Evolutionary conservation across 257 asterid species (phyloP).

Genomic region (Anisodus tanguticus): DNA sequence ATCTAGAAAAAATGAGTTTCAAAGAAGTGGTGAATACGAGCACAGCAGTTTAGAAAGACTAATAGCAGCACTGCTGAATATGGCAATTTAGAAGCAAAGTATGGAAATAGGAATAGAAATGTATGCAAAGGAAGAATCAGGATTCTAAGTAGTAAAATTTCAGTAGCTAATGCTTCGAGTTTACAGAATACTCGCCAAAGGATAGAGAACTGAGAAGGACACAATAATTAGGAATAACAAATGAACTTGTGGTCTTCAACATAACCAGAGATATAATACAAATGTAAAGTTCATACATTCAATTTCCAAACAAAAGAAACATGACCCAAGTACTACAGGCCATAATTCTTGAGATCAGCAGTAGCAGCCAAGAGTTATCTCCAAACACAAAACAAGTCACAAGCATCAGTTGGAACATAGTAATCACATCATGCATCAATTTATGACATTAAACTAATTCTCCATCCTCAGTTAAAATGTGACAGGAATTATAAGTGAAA

Average conservation of each 20-base stretch:
- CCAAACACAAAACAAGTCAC: neutral
- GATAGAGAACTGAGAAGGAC: neutral
- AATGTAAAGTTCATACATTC: neutral
- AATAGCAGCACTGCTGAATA: neutral
- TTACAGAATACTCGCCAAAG: no score
- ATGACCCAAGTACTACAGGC: neutral
- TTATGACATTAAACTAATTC: neutral
- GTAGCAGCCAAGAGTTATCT: neutral
- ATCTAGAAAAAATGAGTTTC: neutral
- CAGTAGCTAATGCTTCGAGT: neutral
- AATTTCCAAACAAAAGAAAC: neutral
- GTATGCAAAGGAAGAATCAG: neutral
- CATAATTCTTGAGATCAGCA: conserved; percentile 6
- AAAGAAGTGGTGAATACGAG: neutral
- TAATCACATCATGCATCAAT: neutral
- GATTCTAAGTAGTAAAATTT: neutral
- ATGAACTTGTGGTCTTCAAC: neutral
- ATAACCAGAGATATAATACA: neutral
- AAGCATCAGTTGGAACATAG: neutral
- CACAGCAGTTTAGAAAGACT: neutral
- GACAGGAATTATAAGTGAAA: neutral
- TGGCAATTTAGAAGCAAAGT: neutral
- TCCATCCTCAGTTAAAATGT: neutral
- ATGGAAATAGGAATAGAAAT: neutral
- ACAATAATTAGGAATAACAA: neutral